phyloP scores from a whole-genome alignment of 2,329 filamentous ascomycete species.

The Anthostomella pinea region DNA sequence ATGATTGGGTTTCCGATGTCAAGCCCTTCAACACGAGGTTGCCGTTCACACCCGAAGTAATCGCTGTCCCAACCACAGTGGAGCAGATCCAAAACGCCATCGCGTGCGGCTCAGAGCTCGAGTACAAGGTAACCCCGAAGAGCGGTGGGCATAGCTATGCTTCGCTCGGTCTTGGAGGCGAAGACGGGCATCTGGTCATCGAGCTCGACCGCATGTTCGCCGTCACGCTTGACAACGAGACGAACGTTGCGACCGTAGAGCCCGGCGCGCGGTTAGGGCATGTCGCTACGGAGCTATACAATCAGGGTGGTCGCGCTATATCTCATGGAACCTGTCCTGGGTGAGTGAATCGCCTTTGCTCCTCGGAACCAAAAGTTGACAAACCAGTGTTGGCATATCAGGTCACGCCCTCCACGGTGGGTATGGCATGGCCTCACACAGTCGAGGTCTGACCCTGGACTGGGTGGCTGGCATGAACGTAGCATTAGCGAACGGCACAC shows the following conservation, averaged over 20 bases:
- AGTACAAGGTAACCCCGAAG: constrained; percentile 44
- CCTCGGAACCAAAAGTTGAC: constrained; percentile 9
- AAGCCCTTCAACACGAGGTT: constrained; percentile 30
- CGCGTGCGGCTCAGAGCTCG: constrained; percentile 38
- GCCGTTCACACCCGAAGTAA: constrained; percentile 35
- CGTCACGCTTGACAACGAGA: constrained; percentile 37
- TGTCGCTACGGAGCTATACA: constrained; percentile 33
- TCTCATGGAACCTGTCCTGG: constrained; percentile 39
- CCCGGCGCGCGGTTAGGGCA: constrained; percentile 43
- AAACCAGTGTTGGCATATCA: constrained; percentile 33
- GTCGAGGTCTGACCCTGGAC: constrained; percentile 45
- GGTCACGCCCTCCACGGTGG: constrained; percentile 37
- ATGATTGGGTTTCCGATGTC: constrained; percentile 28
- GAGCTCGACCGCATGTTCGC: constrained; percentile 42
- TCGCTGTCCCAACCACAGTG: constrained; percentile 40
- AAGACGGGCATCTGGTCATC: constrained; percentile 45
- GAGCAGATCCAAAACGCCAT: constrained; percentile 44
- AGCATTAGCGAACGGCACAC: constrained; percentile 29
- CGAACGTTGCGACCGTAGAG: constrained; percentile 40
- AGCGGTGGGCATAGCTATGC: constrained; percentile 50
- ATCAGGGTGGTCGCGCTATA: constrained; percentile 32
- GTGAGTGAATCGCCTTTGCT: constrained; percentile 22
- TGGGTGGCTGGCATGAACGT: constrained; percentile 37
- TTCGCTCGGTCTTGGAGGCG: constrained; percentile 42
- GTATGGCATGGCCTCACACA: constrained; percentile 38